Evolutionary conservation across 1,284 basidiomycete genomes (phyloP).

Genomic region (Pseudozyma thailandica): DNA sequence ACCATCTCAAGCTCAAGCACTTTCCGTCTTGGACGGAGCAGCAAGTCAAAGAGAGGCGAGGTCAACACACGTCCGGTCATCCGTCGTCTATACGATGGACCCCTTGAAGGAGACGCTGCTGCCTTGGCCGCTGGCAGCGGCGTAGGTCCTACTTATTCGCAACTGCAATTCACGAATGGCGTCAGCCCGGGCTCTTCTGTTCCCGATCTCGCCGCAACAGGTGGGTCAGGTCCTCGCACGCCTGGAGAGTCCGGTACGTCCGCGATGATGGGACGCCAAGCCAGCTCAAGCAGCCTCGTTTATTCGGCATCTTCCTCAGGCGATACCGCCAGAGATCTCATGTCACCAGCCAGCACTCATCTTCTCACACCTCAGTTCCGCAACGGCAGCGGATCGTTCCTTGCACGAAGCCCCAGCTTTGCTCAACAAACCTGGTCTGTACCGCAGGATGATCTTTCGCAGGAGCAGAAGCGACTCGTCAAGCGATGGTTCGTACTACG

Average conservation of each 20-base stretch:
- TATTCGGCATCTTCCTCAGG: conserved; percentile 30
- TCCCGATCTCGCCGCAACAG: conserved; percentile 10
- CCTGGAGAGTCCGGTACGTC: conserved; percentile 3
- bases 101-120: conserved; percentile 26
- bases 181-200: conserved; percentile 32
- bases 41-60: conserved; percentile 32
- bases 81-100: conserved; percentile 39
- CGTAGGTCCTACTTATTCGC: conserved; percentile 7
- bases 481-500: conserved; percentile 85
- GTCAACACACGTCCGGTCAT: conserved; percentile 24
- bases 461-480: conserved; percentile 69
- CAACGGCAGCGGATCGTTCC: conserved; percentile 9
- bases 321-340: conserved; percentile 24
- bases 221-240: conserved; percentile 1
- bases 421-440: conserved; percentile 28
- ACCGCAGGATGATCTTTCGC: conserved; percentile 35
- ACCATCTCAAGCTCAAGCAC: conserved; percentile 22
- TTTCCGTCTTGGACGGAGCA: conserved; percentile 24
- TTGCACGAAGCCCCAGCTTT: conserved; percentile 26
- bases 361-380: conserved; percentile 19
- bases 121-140: conserved; percentile 5
- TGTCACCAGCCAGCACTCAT: conserved; percentile 16
- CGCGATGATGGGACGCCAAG: conserved; percentile 2
- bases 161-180: conserved; percentile 12
- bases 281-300: conserved; percentile 12